A percentile compares a stretch with the other conserved stretches of the same genome.
Evolutionary conservation across 768 basidiomycete species (phyloP).

Genomic region (Podaxis sp.): DNA sequence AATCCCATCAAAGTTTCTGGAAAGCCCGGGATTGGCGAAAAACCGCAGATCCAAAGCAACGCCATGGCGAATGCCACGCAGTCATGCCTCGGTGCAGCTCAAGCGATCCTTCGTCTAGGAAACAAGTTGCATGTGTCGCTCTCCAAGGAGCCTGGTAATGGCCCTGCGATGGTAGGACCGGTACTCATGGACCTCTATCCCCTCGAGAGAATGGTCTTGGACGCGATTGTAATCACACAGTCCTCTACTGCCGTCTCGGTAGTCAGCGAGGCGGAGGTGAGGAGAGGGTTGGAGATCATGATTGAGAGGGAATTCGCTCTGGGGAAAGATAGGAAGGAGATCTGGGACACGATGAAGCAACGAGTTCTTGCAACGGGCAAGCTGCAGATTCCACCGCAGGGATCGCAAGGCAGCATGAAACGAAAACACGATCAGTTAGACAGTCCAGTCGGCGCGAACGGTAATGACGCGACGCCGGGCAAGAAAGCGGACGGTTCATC

Average conservation of each 20-base stretch:
- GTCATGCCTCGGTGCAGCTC: slow-evolving; percentile 65
- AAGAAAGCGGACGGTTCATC: slow-evolving; percentile 1
- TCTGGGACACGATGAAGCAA: slow-evolving; percentile 12
- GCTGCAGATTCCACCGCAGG: background rate
- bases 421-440: slow-evolving; percentile 12
- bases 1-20: background rate
- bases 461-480: background rate
- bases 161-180: slow-evolving; percentile 27
- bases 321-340: slow-evolving; percentile 10
- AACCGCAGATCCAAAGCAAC: slow-evolving; percentile 30
- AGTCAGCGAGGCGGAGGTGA: slow-evolving; percentile 12
- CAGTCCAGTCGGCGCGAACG: background rate
- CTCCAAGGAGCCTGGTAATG: slow-evolving; percentile 16
- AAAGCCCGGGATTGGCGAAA: slow-evolving; percentile 27
- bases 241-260: slow-evolving; percentile 13
- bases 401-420: background rate
- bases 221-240: slow-evolving; percentile 49
- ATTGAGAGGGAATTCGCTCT: slow-evolving; percentile 10
- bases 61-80: slow-evolving; percentile 42
- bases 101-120: slow-evolving; percentile 56
- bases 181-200: slow-evolving; percentile 57
- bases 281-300: slow-evolving; percentile 12
- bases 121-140: slow-evolving; percentile 23
- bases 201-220: slow-evolving; percentile 61
- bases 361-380: slow-evolving; percentile 2